A percentile compares a stretch with the other conserved stretches of the same genome.
phyloP scores from a whole-genome alignment of 257 asterid species.

The Fraxinus pennsylvanica region DNA sequence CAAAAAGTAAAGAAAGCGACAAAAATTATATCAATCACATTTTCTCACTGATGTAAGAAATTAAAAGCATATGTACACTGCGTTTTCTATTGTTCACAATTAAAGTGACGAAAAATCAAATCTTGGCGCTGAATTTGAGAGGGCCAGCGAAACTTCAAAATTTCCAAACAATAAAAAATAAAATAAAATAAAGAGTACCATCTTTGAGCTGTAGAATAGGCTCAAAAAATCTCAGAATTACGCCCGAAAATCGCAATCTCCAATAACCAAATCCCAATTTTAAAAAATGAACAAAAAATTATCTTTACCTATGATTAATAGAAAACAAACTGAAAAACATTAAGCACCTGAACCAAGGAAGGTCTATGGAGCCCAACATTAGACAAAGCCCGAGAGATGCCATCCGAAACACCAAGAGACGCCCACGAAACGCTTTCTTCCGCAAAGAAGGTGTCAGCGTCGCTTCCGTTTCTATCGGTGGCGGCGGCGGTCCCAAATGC shows the following conservation, averaged over 20 bases:
- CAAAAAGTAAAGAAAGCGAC: background rate
- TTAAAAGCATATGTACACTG: background rate
- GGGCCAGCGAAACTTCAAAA: background rate
- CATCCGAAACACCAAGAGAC: conserved; percentile 75
- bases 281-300: background rate
- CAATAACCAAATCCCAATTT: background rate
- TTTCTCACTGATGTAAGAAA: background rate
- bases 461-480: conserved; percentile 31
- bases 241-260: background rate
- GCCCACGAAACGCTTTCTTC: conserved; percentile 78
- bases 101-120: background rate
- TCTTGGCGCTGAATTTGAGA: background rate
- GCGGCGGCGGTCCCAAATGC: conserved; percentile 49
- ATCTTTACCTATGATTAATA: conserved; percentile 4
- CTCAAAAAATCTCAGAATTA: background rate
- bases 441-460: conserved; percentile 70
- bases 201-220: background rate
- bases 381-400: conserved; percentile 58
- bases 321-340: background rate
- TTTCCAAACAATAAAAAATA: background rate
- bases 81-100: background rate
- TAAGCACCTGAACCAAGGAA: conserved; percentile 77
- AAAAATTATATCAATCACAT: background rate
- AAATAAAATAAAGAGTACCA: background rate
- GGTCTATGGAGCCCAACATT: conserved; percentile 75